These are phyloP conservation scores for Anisodus acutangulus DNA, from an alignment of 257 asterid species.

Conservation along the genomic window DNA sequence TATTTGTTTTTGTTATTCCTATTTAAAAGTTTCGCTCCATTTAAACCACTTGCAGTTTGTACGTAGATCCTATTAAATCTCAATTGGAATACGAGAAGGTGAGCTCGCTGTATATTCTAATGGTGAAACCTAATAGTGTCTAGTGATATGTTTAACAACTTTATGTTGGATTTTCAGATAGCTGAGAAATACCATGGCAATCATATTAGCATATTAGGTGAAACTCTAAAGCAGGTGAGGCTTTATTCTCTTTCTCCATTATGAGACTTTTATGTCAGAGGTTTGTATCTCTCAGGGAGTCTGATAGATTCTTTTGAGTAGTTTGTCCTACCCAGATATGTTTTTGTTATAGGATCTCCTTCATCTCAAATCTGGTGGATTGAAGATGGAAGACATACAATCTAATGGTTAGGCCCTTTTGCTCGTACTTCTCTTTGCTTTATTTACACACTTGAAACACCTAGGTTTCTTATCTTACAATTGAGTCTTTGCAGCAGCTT, in stretches of 20 bases:
- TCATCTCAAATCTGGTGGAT: conserved; percentile 1
- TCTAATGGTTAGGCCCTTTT: not conserved
- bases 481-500: not conserved
- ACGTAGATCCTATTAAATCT: conserved; percentile 18
- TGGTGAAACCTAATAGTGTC: not conserved
- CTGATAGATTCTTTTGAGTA: not conserved
- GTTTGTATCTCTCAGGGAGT: not conserved
- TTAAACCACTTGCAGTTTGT: not conserved
- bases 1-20: not conserved
- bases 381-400: not conserved
- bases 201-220: not conserved
- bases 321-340: not conserved
- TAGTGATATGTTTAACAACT: not conserved
- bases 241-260: too few species aligned
- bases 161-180: not conserved
- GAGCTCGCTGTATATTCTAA: not conserved
- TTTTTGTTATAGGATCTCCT: conserved; percentile 15
- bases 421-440: not conserved
- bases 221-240: conserved; percentile 11
- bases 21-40: not conserved
- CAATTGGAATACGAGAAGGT: conserved; percentile 16
- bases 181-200: not conserved
- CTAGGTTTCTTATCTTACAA: not conserved
- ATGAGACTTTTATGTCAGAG: not conserved
- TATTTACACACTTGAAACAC: not conserved